Evolutionary conservation across 192 early-diverging fungal species (phyloP).

Genomic region (Coemansia sp.): DNA sequence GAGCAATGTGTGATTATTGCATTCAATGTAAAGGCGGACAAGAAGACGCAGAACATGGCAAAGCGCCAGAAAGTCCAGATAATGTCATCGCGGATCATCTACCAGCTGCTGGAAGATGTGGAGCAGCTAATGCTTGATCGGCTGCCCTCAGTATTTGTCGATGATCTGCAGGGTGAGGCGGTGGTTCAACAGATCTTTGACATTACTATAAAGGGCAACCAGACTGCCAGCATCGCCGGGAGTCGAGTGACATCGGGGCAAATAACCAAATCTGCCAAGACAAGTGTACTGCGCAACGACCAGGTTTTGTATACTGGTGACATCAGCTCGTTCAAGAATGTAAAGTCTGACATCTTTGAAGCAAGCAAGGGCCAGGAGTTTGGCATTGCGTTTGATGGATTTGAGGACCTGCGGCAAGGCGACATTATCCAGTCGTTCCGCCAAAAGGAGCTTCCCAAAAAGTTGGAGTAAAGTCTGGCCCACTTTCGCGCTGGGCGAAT

Average conservation of each 20-base stretch:
- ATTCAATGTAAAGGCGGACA: conserved; percentile 87
- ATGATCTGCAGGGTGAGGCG: conserved; percentile 86
- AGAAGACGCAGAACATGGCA: conserved; percentile 64
- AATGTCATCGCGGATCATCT: conserved; percentile 79
- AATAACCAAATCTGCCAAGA: conserved; percentile 59
- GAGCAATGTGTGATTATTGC: conserved; percentile 69
- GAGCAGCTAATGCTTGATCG: conserved; percentile 72
- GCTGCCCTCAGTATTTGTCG: conserved; percentile 75
- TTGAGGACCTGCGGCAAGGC: conserved; percentile 73
- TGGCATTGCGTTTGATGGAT: conserved; percentile 87
- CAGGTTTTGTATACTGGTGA: conserved; percentile 63
- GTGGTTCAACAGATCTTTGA: conserved; percentile 80
- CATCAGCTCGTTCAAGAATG: conserved; percentile 66
- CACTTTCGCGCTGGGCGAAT: conserved; percentile 1
- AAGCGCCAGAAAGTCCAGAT: conserved; percentile 64
- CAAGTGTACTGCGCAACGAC: conserved; percentile 68
- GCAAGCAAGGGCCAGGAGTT: conserved; percentile 94
- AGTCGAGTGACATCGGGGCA: conserved; percentile 79
- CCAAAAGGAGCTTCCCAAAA: conserved; percentile 57
- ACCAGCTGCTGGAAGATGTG: conserved; percentile 88
- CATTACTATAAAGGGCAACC: conserved; percentile 75
- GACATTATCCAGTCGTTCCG: conserved; percentile 77
- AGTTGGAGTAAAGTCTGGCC: conserved; percentile 15
- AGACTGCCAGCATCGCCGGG: conserved; percentile 70
- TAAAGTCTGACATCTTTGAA: conserved; percentile 89